Conservation (phyloP, 2,329 filamentous ascomycete genomes). For the Fusarium dlaminii region DNA sequence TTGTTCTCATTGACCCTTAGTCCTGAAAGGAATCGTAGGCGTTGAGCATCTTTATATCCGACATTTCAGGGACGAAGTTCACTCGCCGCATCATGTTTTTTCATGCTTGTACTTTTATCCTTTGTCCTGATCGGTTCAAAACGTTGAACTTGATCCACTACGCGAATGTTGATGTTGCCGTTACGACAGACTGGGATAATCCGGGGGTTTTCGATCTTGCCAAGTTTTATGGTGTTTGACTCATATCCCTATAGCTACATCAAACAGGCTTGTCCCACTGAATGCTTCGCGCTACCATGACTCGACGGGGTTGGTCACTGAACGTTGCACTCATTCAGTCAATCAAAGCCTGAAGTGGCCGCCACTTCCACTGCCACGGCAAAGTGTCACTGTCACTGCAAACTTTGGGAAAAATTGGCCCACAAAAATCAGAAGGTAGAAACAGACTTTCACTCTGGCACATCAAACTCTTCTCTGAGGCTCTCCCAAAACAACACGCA, state of each 20-base stretch:
- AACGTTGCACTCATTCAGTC: too few relatives aligned
- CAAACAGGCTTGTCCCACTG: too few relatives aligned
- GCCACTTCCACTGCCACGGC: too few relatives aligned
- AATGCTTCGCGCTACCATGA: background rate
- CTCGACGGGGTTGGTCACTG: background rate
- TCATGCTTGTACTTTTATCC: background rate
- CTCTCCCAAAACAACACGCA: background rate
- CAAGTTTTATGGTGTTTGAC: too few relatives aligned
- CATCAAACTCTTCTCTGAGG: background rate
- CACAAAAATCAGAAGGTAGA: background rate
- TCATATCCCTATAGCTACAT: too few relatives aligned
- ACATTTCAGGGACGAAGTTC: fast-evolving
- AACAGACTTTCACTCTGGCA: background rate
- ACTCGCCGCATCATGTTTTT: fast-evolving
- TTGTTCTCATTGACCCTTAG: background rate
- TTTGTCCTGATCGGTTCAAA: too few relatives aligned
- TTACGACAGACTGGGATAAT: too few relatives aligned
- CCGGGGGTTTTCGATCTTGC: too few relatives aligned
- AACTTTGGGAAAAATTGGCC: fast-evolving
- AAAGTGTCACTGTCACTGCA: background rate
- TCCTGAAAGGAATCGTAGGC: background rate
- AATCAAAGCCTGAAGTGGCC: background rate
- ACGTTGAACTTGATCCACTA: too few relatives aligned
- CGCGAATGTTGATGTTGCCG: too few relatives aligned
- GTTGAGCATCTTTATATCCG: background rate